Evolutionary conservation across 2,329 filamentous ascomycete species (phyloP).

Genomic region (Trichoderma koningiopsis): DNA sequence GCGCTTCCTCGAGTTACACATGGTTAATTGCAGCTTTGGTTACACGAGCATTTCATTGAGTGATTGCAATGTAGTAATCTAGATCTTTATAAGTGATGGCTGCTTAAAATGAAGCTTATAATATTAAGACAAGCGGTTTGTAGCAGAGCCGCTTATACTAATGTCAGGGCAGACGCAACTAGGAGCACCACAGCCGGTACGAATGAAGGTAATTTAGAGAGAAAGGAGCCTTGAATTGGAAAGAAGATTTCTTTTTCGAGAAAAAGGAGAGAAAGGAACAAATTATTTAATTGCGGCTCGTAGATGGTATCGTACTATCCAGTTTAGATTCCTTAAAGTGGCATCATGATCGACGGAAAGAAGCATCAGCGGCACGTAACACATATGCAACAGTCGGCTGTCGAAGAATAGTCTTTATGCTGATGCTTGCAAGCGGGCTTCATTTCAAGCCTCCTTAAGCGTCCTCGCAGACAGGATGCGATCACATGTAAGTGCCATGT

Average conservation of each 20-base stretch:
- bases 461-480: neutral
- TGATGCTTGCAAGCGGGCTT: neutral
- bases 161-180: slow-evolving; percentile 2
- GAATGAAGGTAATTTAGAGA: neutral
- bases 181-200: neutral
- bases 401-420: neutral
- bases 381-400: slow-evolving; percentile 1
- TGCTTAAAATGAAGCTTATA: too few species aligned
- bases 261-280: neutral
- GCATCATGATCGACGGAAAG: slow-evolving; percentile 8
- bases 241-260: neutral
- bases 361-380: neutral
- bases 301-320: neutral
- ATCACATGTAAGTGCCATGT: neutral
- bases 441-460: neutral
- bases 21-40: neutral
- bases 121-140: too few species aligned
- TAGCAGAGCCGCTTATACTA: neutral
- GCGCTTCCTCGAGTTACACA: neutral
- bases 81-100: too few species aligned
- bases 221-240: neutral
- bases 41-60: neutral
- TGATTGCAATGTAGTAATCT: neutral
- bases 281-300: neutral
- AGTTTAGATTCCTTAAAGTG: neutral